Conservation (phyloP, 768 basidiomycete genomes). For the Tricholoma hemisulphureum region DNA sequence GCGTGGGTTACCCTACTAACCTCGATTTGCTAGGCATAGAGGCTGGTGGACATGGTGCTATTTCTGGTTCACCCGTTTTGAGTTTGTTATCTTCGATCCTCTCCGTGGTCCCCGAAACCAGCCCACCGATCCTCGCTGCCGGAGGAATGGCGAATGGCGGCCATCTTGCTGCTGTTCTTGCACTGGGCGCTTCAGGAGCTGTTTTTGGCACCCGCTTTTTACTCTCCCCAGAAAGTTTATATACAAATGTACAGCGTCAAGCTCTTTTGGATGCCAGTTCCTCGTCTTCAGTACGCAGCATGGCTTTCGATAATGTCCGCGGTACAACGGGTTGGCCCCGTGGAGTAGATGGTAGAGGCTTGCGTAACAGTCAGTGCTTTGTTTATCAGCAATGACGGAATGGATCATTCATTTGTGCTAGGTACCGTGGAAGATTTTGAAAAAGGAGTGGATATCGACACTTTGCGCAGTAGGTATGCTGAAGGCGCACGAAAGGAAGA, state of each 20-base stretch:
- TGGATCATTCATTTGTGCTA: conserved; percentile 19
- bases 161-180: conserved; percentile 63
- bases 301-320: conserved; percentile 62
- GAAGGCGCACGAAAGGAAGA: conserved; percentile 50
- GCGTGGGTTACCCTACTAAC: conserved; percentile 1
- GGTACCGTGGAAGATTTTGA: conserved; percentile 58
- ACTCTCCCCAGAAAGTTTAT: conserved; percentile 62
- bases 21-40: conserved; percentile 59
- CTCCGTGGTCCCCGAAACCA: conserved; percentile 36
- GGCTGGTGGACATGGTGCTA: conserved; percentile 74
- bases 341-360: conserved; percentile 60
- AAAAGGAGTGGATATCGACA: conserved; percentile 42
- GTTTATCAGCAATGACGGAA: no score
- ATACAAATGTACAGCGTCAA: conserved; percentile 51
- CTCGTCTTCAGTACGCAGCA: conserved; percentile 50
- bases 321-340: conserved; percentile 57
- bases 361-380: conserved; percentile 48
- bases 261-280: conserved; percentile 49
- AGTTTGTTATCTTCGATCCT: conserved; percentile 59
- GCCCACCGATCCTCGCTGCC: conserved; percentile 65
- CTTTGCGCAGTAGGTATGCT: conserved; percentile 44
- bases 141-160: conserved; percentile 68
- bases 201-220: conserved; percentile 77
- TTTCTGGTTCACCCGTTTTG: conserved; percentile 55
- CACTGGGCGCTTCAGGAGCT: conserved; percentile 65